phyloP scores from a whole-genome alignment of 768 basidiomycete species.

The Fibroporia radiculosa region DNA sequence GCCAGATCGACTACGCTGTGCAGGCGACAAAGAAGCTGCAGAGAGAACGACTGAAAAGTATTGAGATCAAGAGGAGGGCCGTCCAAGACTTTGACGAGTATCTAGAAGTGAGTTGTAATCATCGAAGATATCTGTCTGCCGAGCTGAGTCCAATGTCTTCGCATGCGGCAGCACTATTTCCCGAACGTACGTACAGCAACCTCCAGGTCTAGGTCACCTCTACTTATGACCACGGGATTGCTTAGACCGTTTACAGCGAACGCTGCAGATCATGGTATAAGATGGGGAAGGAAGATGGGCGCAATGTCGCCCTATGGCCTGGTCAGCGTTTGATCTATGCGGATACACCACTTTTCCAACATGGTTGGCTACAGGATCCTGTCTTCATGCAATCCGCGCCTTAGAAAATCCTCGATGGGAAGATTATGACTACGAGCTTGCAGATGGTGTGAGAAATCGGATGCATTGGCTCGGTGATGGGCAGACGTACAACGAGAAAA shows the following conservation, averaged over 20 bases:
- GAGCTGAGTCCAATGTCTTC: not conserved
- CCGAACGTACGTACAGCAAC: conserved; percentile 26
- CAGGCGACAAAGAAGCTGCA: conserved; percentile 51
- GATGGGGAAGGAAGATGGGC: conserved; percentile 48
- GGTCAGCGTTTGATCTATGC: conserved; percentile 25
- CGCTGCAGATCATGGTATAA: conserved; percentile 64
- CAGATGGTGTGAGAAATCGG: conserved; percentile 37
- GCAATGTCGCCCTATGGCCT: conserved; percentile 53
- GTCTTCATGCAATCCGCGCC: conserved; percentile 40
- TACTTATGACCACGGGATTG: not conserved
- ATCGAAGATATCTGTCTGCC: not conserved
- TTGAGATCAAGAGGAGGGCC: conserved; percentile 51
- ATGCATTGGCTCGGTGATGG: conserved; percentile 59
- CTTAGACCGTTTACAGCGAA: conserved; percentile 48
- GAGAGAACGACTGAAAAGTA: conserved; percentile 52
- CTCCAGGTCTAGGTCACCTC: not conserved
- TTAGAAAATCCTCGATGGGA: conserved; percentile 57
- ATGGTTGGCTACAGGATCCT: conserved; percentile 32
- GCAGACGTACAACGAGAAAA: conserved; percentile 45
- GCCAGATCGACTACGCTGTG: conserved; percentile 50
- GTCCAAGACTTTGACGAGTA: conserved; percentile 57
- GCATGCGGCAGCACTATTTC: conserved; percentile 35
- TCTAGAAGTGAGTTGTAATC: conserved; percentile 42
- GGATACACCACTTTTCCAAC: not conserved
- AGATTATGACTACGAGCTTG: conserved; percentile 46